Evolutionary conservation across 1,284 basidiomycete species (phyloP).

Genomic region (Cryptococcus jaspeensis): DNA sequence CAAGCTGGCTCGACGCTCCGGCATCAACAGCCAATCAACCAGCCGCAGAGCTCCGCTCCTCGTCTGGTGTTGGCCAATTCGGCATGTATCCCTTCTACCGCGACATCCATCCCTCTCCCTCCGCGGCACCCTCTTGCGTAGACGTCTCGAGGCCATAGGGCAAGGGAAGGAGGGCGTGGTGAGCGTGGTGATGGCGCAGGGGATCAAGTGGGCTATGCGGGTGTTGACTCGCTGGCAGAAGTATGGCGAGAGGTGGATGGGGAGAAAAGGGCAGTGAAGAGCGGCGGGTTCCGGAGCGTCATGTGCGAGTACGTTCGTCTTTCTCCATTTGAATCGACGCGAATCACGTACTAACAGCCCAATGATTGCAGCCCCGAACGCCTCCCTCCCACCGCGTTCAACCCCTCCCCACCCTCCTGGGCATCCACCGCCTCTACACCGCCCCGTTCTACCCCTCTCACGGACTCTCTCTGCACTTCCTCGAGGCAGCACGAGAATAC

Average conservation of each 20-base stretch:
- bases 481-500: constrained; percentile 43
- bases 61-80: too few relatives aligned
- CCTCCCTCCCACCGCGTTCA: too few relatives aligned
- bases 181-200: constrained; percentile 50
- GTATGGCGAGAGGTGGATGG: constrained; percentile 2
- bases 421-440: constrained; percentile 55
- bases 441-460: constrained; percentile 45
- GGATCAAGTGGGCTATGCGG: constrained; percentile 50
- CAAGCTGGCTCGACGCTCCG: too few relatives aligned
- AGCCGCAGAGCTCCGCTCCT: too few relatives aligned
- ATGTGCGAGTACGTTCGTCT: constrained; percentile 51
- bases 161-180: constrained; percentile 43
- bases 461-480: constrained; percentile 41
- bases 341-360: background rate
- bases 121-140: too few relatives aligned
- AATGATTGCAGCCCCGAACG: constrained; percentile 39
- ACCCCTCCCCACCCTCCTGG: constrained; percentile 50
- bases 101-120: too few relatives aligned
- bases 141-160: background rate
- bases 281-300: constrained; percentile 42
- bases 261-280: constrained; percentile 33
- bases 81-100: too few relatives aligned
- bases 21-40: too few relatives aligned
- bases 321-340: background rate
- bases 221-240: constrained; percentile 29